These are phyloP conservation scores for Kalanchoe fedtschenkoi DNA, from an alignment of 164 flowering plant species.

Conservation along the genomic window DNA sequence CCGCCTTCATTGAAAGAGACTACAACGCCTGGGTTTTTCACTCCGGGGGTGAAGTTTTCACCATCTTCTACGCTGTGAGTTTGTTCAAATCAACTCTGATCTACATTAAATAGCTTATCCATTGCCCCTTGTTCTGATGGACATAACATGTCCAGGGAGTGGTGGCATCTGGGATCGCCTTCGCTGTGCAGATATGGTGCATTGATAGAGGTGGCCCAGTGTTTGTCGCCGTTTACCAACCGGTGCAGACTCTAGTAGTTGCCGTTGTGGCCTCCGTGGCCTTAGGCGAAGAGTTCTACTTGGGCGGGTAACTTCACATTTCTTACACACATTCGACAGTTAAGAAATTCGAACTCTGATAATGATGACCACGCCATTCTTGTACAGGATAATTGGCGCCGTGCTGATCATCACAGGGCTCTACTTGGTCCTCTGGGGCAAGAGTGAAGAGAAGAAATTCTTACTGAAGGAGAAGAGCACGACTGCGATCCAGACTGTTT, in stretches of 20 bases:
- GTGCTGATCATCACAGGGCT: constrained; percentile 74
- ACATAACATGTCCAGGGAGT: constrained; percentile 45
- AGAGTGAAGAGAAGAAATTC: constrained; percentile 66
- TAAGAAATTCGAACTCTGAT: no score
- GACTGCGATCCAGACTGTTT: constrained; percentile 22
- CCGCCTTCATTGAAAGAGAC: constrained; percentile 58
- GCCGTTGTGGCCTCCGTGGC: constrained; percentile 92
- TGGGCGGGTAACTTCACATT: constrained; percentile 65
- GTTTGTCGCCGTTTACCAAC: constrained; percentile 97
- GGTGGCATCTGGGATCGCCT: constrained; percentile 97
- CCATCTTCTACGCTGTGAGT: constrained; percentile 83
- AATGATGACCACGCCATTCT: no score
- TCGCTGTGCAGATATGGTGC: constrained; percentile 99
- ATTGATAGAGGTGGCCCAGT: constrained; percentile 99
- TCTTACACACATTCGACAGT: not conserved
- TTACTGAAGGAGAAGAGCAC: constrained; percentile 23
- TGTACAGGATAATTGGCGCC: constrained; percentile 84
- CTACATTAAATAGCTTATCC: not conserved
- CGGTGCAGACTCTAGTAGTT: constrained; percentile 96
- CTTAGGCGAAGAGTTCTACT: constrained; percentile 87
- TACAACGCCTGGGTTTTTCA: constrained; percentile 67
- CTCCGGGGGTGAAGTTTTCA: constrained; percentile 76
- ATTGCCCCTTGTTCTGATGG: not conserved
- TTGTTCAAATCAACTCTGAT: not conserved
- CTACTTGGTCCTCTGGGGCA: constrained; percentile 94